Conservation (phyloP, 805 yeast genomes). For the Starmerella geochares region DNA sequence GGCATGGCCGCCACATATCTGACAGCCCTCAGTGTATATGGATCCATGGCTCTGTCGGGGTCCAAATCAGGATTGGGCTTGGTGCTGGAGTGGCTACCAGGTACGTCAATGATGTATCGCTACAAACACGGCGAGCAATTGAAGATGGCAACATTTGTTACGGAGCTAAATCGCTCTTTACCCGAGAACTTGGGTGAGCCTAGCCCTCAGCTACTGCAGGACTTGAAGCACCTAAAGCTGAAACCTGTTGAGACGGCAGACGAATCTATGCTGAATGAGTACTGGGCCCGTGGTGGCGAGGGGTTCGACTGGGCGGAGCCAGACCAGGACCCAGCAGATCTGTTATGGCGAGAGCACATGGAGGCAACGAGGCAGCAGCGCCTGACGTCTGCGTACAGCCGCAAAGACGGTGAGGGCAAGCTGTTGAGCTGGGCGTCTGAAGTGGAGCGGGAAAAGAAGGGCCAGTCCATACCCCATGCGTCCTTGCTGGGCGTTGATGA, state of each 20-base stretch:
- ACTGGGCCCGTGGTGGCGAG: constrained; percentile 80
- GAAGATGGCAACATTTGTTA: constrained; percentile 51
- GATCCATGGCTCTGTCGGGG: constrained; percentile 41
- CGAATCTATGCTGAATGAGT: constrained; percentile 63
- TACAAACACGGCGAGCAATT: constrained; percentile 57
- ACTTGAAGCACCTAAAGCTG: constrained; percentile 31
- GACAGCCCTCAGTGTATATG: constrained; percentile 40
- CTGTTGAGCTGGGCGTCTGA: constrained; percentile 27
- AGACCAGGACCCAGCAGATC: constrained; percentile 77
- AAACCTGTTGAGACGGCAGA: constrained; percentile 44
- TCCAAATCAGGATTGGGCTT: constrained; percentile 45
- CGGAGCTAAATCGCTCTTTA: constrained; percentile 50
- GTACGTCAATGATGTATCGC: constrained; percentile 56
- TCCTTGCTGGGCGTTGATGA: constrained; percentile 29
- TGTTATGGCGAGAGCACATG: constrained; percentile 30
- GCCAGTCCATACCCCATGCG: constrained; percentile 29
- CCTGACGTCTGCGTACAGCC: constrained; percentile 24
- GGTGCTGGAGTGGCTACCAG: constrained; percentile 51
- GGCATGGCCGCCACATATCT: constrained; percentile 43
- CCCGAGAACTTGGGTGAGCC: constrained; percentile 37
- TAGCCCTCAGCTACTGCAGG: constrained; percentile 29
- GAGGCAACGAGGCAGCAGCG: constrained; percentile 23
- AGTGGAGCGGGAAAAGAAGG: constrained; percentile 22
- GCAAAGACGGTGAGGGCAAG: constrained; percentile 20
- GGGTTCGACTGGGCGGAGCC: constrained; percentile 87